Percentiles rank a stretch among this genome's conserved stretches.
Evolutionary conservation across 768 basidiomycete genomes (phyloP).

Genomic region (Calocybe gangraenosa): DNA sequence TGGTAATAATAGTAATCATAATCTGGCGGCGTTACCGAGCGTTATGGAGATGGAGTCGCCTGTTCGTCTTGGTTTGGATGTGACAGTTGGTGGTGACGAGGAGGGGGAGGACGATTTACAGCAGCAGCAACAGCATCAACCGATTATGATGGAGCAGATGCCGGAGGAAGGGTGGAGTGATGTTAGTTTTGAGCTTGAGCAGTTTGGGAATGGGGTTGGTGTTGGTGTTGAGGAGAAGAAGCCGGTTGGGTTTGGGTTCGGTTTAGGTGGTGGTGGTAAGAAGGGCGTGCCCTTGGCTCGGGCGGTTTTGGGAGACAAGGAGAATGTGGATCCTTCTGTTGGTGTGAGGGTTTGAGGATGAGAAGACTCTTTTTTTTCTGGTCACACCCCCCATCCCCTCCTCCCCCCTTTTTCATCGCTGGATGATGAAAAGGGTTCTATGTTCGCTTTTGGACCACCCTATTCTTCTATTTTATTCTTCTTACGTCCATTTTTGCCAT

Average conservation of each 20-base stretch:
- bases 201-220: neutral
- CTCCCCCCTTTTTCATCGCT: too few relatives aligned
- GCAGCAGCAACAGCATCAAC: constrained; percentile 21
- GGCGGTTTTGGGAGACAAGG: constrained; percentile 46
- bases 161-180: constrained; percentile 53
- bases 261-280: constrained; percentile 6
- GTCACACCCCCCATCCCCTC: too few relatives aligned
- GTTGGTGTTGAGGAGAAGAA: constrained; percentile 14
- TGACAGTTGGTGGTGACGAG: too few relatives aligned
- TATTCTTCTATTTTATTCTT: too few relatives aligned
- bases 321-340: constrained; percentile 45
- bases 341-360: too few relatives aligned
- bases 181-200: constrained; percentile 47
- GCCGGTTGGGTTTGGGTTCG: constrained; percentile 9
- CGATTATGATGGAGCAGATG: constrained; percentile 53
- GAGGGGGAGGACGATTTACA: constrained; percentile 26
- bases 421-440: too few relatives aligned
- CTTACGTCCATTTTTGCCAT: too few relatives aligned
- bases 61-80: constrained; percentile 45
- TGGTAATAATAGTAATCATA: constrained; percentile 21
- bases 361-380: too few relatives aligned
- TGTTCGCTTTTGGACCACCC: too few relatives aligned
- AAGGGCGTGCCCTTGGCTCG: constrained; percentile 23
- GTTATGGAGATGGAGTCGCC: constrained; percentile 37
- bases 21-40: constrained; percentile 5